Evolutionary conservation across 192 early-diverging fungal genomes (phyloP).

Genomic region (Backusella tuberculispora): DNA sequence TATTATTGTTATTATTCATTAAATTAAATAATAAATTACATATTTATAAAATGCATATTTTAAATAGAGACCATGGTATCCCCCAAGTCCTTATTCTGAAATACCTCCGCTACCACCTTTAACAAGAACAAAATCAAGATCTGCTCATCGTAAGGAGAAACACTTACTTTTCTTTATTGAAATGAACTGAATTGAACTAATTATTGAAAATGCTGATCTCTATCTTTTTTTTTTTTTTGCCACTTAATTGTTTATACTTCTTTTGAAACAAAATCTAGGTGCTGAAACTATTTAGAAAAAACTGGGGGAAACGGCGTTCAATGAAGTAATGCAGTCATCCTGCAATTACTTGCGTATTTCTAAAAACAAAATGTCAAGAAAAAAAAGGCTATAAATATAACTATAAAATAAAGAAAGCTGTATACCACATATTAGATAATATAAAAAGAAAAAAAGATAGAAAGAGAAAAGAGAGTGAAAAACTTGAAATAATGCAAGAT

Average conservation of each 20-base stretch:
- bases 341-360: conserved; percentile 1
- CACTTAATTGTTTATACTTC: too few species aligned
- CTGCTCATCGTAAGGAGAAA: background rate
- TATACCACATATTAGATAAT: background rate
- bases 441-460: background rate
- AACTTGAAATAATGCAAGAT: background rate
- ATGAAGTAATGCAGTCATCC: conserved; percentile 1
- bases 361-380: background rate
- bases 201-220: too few species aligned
- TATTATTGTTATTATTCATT: background rate
- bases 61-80: conserved; percentile 39
- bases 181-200: background rate
- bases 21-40: background rate
- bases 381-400: too few species aligned
- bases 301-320: background rate
- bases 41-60: background rate
- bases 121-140: conserved; percentile 29
- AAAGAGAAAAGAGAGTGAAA: background rate
- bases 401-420: background rate
- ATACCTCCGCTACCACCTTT: conserved; percentile 35
- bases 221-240: too few species aligned
- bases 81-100: conserved; percentile 39
- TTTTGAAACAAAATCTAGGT: conserved; percentile 4
- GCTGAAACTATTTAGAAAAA: background rate
- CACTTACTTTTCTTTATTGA: background rate